These are phyloP conservation scores for Gypsophila paniculata DNA, from an alignment of 179 eudicot species.

Conservation along the genomic window DNA sequence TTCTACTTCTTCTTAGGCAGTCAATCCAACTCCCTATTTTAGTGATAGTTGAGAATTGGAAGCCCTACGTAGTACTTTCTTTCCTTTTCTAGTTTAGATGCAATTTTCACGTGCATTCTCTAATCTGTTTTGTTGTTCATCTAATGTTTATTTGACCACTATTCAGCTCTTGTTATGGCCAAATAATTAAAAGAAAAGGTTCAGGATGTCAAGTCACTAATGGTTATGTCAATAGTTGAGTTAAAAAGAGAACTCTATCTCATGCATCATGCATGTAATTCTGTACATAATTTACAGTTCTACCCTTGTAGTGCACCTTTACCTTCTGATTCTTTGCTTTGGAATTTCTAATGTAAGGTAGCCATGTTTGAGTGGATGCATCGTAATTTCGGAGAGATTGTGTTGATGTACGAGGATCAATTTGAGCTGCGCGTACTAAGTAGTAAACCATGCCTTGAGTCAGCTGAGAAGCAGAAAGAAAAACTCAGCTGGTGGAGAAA, in stretches of 20 bases:
- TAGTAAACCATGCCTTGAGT: slow-evolving; percentile 38
- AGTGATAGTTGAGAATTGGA: not conserved
- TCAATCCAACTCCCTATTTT: no score
- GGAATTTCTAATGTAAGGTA: slow-evolving; percentile 47
- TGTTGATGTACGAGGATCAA: slow-evolving; percentile 87
- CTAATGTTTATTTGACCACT: not conserved
- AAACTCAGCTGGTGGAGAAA: slow-evolving; percentile 69
- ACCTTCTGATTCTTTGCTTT: slow-evolving; percentile 23
- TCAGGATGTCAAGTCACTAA: not conserved
- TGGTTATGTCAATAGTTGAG: not conserved
- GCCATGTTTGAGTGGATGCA: slow-evolving; percentile 79
- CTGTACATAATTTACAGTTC: not conserved
- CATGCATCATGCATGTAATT: slow-evolving; percentile 7
- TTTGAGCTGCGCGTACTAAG: slow-evolving; percentile 71
- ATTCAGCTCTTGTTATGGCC: not conserved
- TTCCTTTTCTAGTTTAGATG: not conserved
- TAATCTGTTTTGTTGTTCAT: no score
- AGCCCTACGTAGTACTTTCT: not conserved
- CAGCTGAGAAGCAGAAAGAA: slow-evolving; percentile 34
- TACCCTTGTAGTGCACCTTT: not conserved
- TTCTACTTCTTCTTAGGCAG: no score
- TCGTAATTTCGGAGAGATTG: slow-evolving; percentile 79
- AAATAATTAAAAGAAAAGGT: not conserved
- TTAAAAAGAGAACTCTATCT: not conserved
- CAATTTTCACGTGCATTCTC: no score